Evolutionary conservation across 805 yeast species (phyloP), one percentile per base, ranked within the genome.

Genomic region (Candida ficus): DNA sequence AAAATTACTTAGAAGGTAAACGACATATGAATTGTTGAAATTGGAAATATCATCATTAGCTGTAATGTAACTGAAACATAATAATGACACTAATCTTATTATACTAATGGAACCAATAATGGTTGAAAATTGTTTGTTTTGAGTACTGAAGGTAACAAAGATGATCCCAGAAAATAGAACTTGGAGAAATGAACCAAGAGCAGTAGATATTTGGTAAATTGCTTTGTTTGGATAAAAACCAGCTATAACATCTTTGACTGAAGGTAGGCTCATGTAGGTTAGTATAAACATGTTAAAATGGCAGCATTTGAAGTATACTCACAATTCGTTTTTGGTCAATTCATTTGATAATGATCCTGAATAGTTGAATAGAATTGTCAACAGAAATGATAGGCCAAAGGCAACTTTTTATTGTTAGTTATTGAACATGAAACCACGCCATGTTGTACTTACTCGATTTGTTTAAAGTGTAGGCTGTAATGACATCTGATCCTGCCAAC

Each of bases 181-280:
- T 2, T 39, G 38, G 14, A 48, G 32, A 17, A 40, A 46, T 5
- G 53, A 44, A 5, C 39, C 26, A 3, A 50, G 17, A 1, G 48
- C 52, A 12, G 46, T 44, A 1, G 30, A 29, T 3, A 50, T 41
- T 27, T 50, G 47, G 25, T 41, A 50, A 3, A 50, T 32, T 4
- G 50, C 39, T 18, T 39, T 48, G 10, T 38, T 43, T 12, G 54
- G 54, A 29, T 48, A 46, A 13, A 35, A 41, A 2, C 43, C 46
- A 3, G 44, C 42, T 10, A 42, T 39, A 9, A 37, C 31, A 16
- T 45, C 51, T 30, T 39, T 38, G 4, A 50, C 39, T 7, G 51
- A 42, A 2, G 54, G 54, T 4, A 50, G 23, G 25, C 50, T 47
- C 14, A 1, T 9, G 5, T 5, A 8, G 11, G 14, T 35, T 18